Evolutionary conservation across 306 rosid genomes (phyloP), one percentile per base, ranked within the genome.

Genomic region (Vigna trinervia): DNA sequence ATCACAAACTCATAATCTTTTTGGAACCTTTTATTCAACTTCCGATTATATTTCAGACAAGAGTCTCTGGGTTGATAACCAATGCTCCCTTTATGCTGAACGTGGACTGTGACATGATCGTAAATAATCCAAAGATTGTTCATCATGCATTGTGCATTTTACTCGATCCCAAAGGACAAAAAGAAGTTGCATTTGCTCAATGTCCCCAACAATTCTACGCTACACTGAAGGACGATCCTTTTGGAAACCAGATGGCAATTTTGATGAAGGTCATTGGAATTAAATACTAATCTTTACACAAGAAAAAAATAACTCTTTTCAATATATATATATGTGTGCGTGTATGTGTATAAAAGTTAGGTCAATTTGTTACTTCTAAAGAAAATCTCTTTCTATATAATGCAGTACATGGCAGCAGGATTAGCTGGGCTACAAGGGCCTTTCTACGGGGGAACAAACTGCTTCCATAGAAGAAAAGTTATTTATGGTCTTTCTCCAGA

Each of bases 91-190:
- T 54, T 32, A 80, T 89, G 70, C n/a, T 89, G 34, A 91, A 93
- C 58, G 85, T 93, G 9, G 98, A 93, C 47, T 93, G 96, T 30
- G 97, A 93, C 83, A 91, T 93, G 97, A 78, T 72, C 77, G 90
- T 28, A 39, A 91, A 86, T 82, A 79, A 87, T 32, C 92, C 97
- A 3, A 82, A 87, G 45, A 60, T 82, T 20, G 50, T 64, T 58
- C 68, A 81, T 12, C 88, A 89, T n/a, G 91, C 92, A 12, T 75
- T 93, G 85, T 91, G 95, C 69, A 46, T 87, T 50, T 61, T 93
- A 52, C 48, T 78, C 15, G 87, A 80, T 69, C 43, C 95, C 19
- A 61, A 86, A 65, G 62, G 60, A 8, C 75, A 81, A 38, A 68
- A 69, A n/a, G 90, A 89, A 19, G 81, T 85, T 15, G 96, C 95